These are phyloP conservation scores for Trifolium subterraneum DNA, from an alignment of 306 rosid species.

Conservation along the genomic window DNA sequence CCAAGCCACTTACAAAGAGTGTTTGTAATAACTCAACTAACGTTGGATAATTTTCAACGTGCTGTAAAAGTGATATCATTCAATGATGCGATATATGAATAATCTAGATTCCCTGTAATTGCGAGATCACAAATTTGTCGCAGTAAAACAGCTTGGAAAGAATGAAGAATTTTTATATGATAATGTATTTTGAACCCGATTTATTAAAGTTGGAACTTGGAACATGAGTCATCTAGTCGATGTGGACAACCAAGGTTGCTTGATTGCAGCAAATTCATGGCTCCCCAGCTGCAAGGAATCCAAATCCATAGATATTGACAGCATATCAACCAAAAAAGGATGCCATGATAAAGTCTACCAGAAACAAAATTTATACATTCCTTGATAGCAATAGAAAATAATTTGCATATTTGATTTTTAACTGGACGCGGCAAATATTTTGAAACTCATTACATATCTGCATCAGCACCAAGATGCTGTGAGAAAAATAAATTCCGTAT, in stretches of 20 bases:
- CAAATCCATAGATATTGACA: neutral
- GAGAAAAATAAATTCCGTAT: constrained; percentile 19
- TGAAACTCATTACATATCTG: neutral
- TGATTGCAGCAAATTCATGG: neutral
- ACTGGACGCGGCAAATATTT: neutral
- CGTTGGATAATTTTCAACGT: too few relatives aligned
- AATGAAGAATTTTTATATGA: too few relatives aligned
- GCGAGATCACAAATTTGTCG: neutral
- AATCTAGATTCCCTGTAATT: neutral
- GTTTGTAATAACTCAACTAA: neutral
- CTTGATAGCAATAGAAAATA: constrained; percentile 7
- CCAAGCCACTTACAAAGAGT: constrained; percentile 29
- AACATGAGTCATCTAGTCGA: neutral
- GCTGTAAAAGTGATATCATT: too few relatives aligned
- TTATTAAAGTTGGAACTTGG: neutral
- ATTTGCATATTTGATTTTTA: neutral
- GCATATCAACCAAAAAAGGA: neutral
- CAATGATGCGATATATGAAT: neutral
- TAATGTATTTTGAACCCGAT: neutral
- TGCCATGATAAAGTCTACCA: neutral
- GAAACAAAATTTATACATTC: constrained; percentile 6
- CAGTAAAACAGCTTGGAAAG: neutral
- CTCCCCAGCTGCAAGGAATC: neutral
- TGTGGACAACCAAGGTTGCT: neutral
- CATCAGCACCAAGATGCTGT: constrained; percentile 33